Conservation (phyloP, 148 eudicot genomes). For the Dianthus caryophyllus region DNA sequence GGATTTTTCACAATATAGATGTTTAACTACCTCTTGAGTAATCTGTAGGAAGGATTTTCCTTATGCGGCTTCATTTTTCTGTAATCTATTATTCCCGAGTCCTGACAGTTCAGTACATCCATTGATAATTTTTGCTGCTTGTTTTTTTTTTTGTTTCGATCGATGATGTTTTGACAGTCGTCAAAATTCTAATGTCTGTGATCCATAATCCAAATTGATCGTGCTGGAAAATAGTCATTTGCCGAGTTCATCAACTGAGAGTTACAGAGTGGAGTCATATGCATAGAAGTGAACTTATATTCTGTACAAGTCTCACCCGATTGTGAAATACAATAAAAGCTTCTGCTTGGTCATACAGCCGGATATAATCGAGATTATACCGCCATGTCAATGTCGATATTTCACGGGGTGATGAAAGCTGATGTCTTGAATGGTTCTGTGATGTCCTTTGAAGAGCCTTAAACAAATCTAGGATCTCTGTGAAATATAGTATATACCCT, state of each 20-base stretch:
- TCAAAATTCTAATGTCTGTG: too few relatives aligned
- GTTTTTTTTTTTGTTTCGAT: too few relatives aligned
- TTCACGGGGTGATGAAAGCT: conserved; percentile 2
- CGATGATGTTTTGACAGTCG: too few relatives aligned
- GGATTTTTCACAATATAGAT: too few relatives aligned
- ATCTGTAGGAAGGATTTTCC: not conserved
- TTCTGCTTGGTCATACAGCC: conserved; percentile 1
- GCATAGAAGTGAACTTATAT: not conserved
- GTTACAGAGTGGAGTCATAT: not conserved
- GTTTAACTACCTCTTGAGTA: not conserved
- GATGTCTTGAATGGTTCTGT: conserved; percentile 16
- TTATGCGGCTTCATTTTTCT: not conserved
- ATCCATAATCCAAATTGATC: too few relatives aligned
- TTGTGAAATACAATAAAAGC: too few relatives aligned
- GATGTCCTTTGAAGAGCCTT: conserved; percentile 23
- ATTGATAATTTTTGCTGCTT: too few relatives aligned
- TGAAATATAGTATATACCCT: conserved; percentile 9
- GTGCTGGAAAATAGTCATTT: too few relatives aligned
- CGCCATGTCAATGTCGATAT: not conserved
- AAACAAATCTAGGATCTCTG: conserved; percentile 10
- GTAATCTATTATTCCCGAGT: too few relatives aligned
- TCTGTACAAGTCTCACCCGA: too few relatives aligned
- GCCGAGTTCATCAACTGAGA: too few relatives aligned
- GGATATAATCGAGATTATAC: not conserved
- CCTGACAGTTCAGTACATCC: not conserved